Evolutionary conservation across 2,329 filamentous ascomycete species (phyloP), one percentile per base, ranked within the genome.

Genomic region (Penicillium decumbens): DNA sequence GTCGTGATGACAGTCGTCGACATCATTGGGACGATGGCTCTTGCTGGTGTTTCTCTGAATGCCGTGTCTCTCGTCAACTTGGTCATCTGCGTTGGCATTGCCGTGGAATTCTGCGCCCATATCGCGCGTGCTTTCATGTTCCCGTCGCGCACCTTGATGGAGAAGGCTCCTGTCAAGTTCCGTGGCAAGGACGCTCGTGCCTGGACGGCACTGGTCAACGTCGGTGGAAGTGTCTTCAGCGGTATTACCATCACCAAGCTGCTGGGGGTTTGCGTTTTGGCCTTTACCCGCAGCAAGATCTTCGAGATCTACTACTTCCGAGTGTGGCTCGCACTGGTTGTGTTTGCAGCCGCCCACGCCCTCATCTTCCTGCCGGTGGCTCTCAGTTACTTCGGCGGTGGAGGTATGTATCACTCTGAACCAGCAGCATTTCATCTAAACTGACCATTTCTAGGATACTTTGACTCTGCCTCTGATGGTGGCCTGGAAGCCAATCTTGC

Each of bases 231-330:
- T 40, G 95, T 98, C 10, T 95, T 98, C 65, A 95, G 88, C 28
- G 93, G 93, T 2, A 98, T 98, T 68, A 97, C 92, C 0, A 78
- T 98, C 45, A 98, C 93, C 2, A 98, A 98, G 72, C 79, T 98
- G 1, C 76, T 98, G 1, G 93, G 93, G 3, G 92, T 98, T 0
- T 85, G 80, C 40, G 93, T 98, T 30, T 77, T 98, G 18, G 93
- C 93, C 0, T 98, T 96, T 65, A 98, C 93, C 6, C 78, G 88
- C 44, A 95, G 89, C 70, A 98, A 97, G 81, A 98, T 98, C 65
- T 98, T 98, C 63, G 95, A 98, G 75, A 89, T 98, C 50, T 98
- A 98, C 74, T 98, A 98, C 72, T 98, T 98, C 79, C 82, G 93
- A 38, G 88, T 98, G 38, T 98, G 93, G 93, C 76, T 96, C 15